Evolutionary conservation across 805 yeast genomes (phyloP), one percentile per base, ranked within the genome.

Genomic region (Saccharomycopsis sp.): DNA sequence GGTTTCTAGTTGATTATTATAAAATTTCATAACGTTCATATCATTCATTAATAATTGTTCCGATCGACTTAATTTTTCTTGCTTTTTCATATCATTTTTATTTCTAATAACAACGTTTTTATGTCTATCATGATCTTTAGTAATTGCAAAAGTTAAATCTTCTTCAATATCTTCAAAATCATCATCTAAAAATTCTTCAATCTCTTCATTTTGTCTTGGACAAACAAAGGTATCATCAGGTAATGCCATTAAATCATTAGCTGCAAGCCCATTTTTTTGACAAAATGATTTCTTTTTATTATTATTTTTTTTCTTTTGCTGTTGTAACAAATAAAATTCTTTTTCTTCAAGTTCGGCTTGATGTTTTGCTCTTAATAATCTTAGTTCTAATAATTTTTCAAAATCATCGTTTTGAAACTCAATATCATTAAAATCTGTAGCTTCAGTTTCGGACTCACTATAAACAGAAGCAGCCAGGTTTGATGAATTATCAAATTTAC

Each of bases 271-370:
- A 17, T 21, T 20, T 14, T 33, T 23, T 32, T 32, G 19, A n/a
- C n/a, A n/a, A n/a, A n/a, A n/a, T 13, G 21, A 12, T n/a, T 15
- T n/a, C n/a, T 13, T 21, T 20, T 21, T n/a, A 9, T 28, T 23
- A 8, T 20, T 25, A 10, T 15, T 18, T 6, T 25, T 25, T 19
- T 37, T 35, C 20, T 33, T 40, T 26, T 40, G 41, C n/a, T 32
- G 23, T 28, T 40, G 45, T 32, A 26, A 14, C 26, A 41, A 20
- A 26, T 38, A 42, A 21, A 39, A 46, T 19, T 42, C 49, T 18
- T 21, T 27, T 35, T 46, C 47, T 25, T 46, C 49, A 15, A 46
- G 18, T 30, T 46, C 49, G 1, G 45, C 49, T 20, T 46, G 44
- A 17, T 23, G 18, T 18, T 31, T 28, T 3, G 49, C 47, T 33